phyloP scores from a whole-genome alignment of 139 green algal species.

The Picochlorum sp. region DNA sequence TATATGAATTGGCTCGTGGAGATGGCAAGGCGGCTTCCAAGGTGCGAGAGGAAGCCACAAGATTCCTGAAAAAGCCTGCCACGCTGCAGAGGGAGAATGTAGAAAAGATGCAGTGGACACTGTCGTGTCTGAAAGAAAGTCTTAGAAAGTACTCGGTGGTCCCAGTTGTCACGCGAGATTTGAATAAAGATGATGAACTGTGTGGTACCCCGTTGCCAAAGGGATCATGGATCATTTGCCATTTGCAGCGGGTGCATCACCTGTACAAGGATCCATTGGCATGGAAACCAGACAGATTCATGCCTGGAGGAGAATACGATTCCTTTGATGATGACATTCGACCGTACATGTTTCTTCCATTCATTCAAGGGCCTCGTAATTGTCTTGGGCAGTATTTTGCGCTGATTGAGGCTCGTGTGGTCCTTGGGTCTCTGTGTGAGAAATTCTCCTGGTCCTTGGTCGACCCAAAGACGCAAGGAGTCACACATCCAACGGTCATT shows the following conservation, averaged over 20 bases:
- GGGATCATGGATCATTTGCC: slow-evolving; percentile 55
- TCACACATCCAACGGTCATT: slow-evolving; percentile 58
- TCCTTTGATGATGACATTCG: slow-evolving; percentile 64
- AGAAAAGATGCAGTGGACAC: slow-evolving; percentile 70
- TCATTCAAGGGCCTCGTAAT: slow-evolving; percentile 89
- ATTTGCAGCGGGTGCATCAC: slow-evolving; percentile 69
- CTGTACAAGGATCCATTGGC: slow-evolving; percentile 62
- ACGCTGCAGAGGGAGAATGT: slow-evolving; percentile 37
- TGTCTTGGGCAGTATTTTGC: slow-evolving; percentile 85
- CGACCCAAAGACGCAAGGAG: slow-evolving; percentile 16
- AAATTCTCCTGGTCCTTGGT: slow-evolving; percentile 62
- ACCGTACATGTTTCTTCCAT: slow-evolving; percentile 88
- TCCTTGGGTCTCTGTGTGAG: slow-evolving; percentile 66
- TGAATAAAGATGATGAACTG: slow-evolving; percentile 46
- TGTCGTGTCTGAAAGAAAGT: slow-evolving; percentile 73
- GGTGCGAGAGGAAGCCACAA: slow-evolving; percentile 17
- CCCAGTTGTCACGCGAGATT: slow-evolving; percentile 75
- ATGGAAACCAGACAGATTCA: slow-evolving; percentile 78
- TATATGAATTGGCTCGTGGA: slow-evolving; percentile 62
- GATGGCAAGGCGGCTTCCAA: slow-evolving; percentile 26
- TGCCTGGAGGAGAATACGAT: slow-evolving; percentile 80
- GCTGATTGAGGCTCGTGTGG: slow-evolving; percentile 77
- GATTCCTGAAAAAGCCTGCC: slow-evolving; percentile 10
- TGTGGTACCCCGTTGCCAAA: slow-evolving; percentile 54
- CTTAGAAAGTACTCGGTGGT: slow-evolving; percentile 83